Conservation (phyloP, 306 rosid species). For the Quercus agrifolia region DNA sequence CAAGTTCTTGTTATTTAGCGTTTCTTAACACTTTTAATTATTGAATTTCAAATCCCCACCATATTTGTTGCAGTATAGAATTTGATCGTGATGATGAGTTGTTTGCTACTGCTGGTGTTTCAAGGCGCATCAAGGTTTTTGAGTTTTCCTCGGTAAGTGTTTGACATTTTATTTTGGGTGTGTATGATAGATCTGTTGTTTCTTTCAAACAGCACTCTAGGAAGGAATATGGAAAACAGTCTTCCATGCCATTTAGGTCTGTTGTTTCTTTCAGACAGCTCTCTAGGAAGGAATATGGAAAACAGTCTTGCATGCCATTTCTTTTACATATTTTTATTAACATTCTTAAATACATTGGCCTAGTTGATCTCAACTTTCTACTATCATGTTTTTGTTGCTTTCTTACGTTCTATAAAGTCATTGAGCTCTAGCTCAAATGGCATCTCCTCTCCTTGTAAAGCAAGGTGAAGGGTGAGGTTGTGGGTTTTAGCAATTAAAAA, state of each 20-base stretch:
- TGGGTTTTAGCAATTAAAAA: too few relatives aligned
- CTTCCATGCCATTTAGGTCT: not conserved
- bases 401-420: not conserved
- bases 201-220: not conserved
- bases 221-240: not conserved
- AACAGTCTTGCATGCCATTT: not conserved
- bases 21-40: not conserved
- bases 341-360: not conserved
- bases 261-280: not conserved
- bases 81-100: slow-evolving; percentile 90
- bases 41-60: not conserved
- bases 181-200: not conserved
- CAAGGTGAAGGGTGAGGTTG: too few relatives aligned
- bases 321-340: not conserved
- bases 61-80: slow-evolving; percentile 69
- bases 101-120: slow-evolving; percentile 98
- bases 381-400: not conserved
- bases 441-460: too few relatives aligned
- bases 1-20: not conserved
- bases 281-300: not conserved
- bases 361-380: not conserved
- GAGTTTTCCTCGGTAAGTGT: slow-evolving; percentile 76
- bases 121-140: slow-evolving; percentile 91
- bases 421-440: too few relatives aligned
- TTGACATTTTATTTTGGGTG: not conserved